Conservation (phyloP, 352 stramenopile genomes). For the Globisporangium canariense region DNA sequence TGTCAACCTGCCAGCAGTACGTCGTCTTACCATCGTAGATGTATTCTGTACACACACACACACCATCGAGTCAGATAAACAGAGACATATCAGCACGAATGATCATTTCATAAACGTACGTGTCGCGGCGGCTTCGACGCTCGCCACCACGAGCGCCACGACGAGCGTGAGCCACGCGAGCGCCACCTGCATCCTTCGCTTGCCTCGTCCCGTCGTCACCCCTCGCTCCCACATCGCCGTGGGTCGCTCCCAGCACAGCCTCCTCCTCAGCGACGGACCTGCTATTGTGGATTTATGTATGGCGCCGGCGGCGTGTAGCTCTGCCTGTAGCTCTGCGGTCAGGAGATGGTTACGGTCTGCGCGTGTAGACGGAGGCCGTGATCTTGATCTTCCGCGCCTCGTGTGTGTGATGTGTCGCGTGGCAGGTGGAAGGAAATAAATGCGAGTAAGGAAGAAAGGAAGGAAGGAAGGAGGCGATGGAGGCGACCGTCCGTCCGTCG, state of each 20-base stretch:
- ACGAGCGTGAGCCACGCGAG: slow-evolving; percentile 16
- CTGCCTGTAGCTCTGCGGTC: not conserved
- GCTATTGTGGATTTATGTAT: not conserved
- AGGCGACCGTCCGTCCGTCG: not conserved
- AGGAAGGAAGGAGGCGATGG: not conserved
- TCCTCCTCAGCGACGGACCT: not conserved
- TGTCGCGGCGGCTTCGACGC: slow-evolving; percentile 8
- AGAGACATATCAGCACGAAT: not conserved
- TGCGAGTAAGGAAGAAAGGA: not conserved
- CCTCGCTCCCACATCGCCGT: slow-evolving; percentile 14
- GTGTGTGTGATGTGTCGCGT: not conserved
- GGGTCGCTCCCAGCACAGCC: slow-evolving; percentile 4
- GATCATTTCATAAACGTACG: slow-evolving; percentile 5
- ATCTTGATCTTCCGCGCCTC: not conserved
- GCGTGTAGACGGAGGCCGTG: not conserved
- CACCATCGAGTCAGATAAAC: not conserved
- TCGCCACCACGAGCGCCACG: slow-evolving; percentile 13
- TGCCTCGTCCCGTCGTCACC: not conserved
- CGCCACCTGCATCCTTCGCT: slow-evolving; percentile 8
- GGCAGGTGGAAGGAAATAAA: slow-evolving; percentile 5
- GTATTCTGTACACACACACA: slow-evolving; percentile 13
- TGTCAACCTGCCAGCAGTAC: slow-evolving; percentile 59
- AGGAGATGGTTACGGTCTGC: not conserved
- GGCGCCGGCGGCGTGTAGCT: not conserved
- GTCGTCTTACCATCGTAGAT: slow-evolving; percentile 41